Evolutionary conservation across 441 rosid species (phyloP).

Genomic region (Dalechampia spathulata): DNA sequence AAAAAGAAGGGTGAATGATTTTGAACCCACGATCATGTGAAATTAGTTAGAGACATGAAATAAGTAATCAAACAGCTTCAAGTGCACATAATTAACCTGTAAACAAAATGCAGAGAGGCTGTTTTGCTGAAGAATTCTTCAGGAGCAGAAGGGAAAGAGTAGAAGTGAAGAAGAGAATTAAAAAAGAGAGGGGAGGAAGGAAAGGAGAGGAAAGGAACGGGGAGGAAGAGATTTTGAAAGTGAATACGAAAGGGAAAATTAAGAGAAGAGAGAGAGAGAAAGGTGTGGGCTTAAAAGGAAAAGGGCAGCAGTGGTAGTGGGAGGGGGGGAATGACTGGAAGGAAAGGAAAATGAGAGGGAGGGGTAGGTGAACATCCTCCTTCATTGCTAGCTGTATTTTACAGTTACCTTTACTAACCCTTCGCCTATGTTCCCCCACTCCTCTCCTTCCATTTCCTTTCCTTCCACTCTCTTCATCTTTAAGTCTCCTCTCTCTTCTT

Average conservation of each 20-base stretch:
- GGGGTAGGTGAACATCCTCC: constrained; percentile 47
- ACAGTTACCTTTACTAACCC: constrained; percentile 15
- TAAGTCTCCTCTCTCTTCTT: constrained; percentile 7
- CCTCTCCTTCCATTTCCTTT: not conserved
- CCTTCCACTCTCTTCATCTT: constrained; percentile 21
- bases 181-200: not conserved
- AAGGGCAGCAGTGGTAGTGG: not conserved
- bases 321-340: not conserved
- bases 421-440: constrained; percentile 3
- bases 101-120: too few species aligned
- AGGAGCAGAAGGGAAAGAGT: not conserved
- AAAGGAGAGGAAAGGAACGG: constrained; percentile 6
- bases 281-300: constrained; percentile 10
- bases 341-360: constrained; percentile 2
- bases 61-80: too few species aligned
- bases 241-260: not conserved
- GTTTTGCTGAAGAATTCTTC: too few species aligned
- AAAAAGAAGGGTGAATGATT: too few species aligned
- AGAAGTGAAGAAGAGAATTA: not conserved
- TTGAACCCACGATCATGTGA: too few species aligned
- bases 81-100: too few species aligned
- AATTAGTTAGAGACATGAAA: too few species aligned
- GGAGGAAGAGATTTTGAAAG: not conserved
- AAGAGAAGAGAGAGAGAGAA: not conserved
- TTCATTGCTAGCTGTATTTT: constrained; percentile 90